phyloP scores from a whole-genome alignment of 2,329 filamentous ascomycete species.

The Pestalotiopsis fici region DNA sequence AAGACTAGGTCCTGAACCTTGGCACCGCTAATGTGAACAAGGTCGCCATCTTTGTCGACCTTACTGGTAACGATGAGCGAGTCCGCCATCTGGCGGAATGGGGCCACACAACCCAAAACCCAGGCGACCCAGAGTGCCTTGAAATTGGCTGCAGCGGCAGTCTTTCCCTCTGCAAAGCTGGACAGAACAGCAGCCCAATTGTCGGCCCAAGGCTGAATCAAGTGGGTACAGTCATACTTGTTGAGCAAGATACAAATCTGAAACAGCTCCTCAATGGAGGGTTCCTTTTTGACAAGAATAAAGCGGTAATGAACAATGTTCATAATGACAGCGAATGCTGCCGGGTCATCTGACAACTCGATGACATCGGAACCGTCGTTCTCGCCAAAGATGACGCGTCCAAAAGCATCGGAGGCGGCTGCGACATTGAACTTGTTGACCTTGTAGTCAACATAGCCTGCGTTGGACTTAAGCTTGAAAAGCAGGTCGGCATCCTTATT shows the following conservation, averaged over 20 bases:
- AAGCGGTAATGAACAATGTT: conserved; percentile 26
- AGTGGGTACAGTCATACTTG: conserved; percentile 21
- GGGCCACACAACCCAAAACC: conserved; percentile 20
- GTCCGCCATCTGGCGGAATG: conserved; percentile 23
- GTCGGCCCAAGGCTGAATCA: conserved; percentile 24
- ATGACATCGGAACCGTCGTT: conserved; percentile 11
- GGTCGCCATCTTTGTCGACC: conserved; percentile 17
- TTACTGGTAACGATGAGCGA: conserved; percentile 20
- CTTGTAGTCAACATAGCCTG: neutral
- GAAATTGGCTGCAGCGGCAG: conserved; percentile 16
- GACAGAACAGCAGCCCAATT: conserved; percentile 18
- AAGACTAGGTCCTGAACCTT: conserved; percentile 21
- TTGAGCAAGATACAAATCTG: conserved; percentile 17
- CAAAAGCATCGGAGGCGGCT: conserved; percentile 19
- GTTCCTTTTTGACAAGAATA: conserved; percentile 13
- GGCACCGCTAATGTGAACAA: conserved; percentile 19
- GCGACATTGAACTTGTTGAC: neutral
- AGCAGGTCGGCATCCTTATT: neutral
- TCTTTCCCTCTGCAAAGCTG: neutral
- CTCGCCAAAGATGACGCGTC: conserved; percentile 14
- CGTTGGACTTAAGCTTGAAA: neutral
- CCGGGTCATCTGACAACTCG: conserved; percentile 14
- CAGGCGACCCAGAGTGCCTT: conserved; percentile 23
- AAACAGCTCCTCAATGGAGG: conserved; percentile 19
- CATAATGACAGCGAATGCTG: conserved; percentile 19